Percentiles rank a stretch among this genome's conserved stretches.
These are phyloP conservation scores for Mortierella hygrophila DNA, from an alignment of 192 early-diverging fungal species.

Conservation along the genomic window DNA sequence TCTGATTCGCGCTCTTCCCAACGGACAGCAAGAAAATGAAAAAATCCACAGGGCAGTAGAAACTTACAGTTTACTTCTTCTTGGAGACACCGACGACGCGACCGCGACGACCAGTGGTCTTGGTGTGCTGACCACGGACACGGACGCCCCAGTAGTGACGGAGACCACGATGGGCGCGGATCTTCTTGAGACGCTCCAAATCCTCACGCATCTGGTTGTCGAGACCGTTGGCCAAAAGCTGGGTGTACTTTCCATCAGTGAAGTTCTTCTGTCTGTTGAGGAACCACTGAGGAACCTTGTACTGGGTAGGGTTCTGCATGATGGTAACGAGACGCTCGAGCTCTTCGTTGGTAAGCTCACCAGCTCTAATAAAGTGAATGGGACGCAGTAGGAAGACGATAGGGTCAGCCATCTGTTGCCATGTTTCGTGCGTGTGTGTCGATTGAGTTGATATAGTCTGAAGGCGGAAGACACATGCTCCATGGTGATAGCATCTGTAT, in stretches of 20 bases:
- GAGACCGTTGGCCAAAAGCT: conserved; percentile 93
- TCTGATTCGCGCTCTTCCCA: not conserved
- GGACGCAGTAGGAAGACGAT: not conserved
- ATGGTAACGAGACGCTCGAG: conserved; percentile 98
- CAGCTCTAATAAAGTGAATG: conserved; percentile 74
- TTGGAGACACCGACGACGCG: conserved; percentile 98
- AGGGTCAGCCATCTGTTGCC: conserved; percentile 1
- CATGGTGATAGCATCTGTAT: not conserved
- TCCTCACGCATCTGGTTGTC: conserved; percentile 99
- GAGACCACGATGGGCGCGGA: conserved; percentile 98
- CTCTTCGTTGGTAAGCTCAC: conserved; percentile 98
- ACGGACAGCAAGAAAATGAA: not conserved
- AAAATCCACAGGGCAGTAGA: not conserved
- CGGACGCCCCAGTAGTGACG: conserved; percentile 98
- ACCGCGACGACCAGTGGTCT: conserved; percentile 98
- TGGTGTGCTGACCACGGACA: conserved; percentile 99
- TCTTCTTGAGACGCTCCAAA: conserved; percentile 99
- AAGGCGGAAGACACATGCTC: not conserved
- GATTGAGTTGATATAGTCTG: not conserved
- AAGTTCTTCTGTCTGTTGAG: conserved; percentile 99
- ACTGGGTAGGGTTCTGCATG: conserved; percentile 99
- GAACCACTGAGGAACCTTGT: conserved; percentile 99
- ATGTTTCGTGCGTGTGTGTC: not conserved
- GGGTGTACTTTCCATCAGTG: conserved; percentile 94
- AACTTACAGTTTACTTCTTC: conserved; percentile 86